Percentiles rank a stretch among this genome's conserved stretches.
phyloP scores from a whole-genome alignment of 768 basidiomycete genomes.

The Rossbeevera mucosa region DNA sequence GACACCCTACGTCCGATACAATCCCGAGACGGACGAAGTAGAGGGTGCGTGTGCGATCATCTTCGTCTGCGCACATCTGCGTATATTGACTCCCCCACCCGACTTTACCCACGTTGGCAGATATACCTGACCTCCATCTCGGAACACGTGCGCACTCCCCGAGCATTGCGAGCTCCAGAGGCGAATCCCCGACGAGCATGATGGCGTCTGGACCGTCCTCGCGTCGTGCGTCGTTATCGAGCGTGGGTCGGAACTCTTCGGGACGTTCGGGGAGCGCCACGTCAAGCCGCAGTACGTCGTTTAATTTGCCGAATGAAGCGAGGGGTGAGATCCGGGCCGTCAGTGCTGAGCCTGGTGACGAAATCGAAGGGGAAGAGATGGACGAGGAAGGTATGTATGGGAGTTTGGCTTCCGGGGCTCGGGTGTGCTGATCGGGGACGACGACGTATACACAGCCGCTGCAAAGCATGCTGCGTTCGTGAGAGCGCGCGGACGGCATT shows the following conservation, averaged over 20 bases:
- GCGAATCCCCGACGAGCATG: slow-evolving; percentile 55
- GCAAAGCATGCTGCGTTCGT: slow-evolving; percentile 81
- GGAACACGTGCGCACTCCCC: slow-evolving; percentile 32
- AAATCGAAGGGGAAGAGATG: slow-evolving; percentile 78
- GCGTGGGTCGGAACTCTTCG: slow-evolving; percentile 47
- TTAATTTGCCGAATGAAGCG: slow-evolving; percentile 71
- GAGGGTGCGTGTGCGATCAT: slow-evolving; percentile 55
- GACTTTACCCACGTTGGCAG: slow-evolving; percentile 35
- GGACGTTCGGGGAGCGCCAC: slow-evolving; percentile 61
- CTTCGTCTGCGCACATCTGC: not conserved
- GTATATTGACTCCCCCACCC: not conserved
- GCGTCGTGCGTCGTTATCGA: slow-evolving; percentile 70
- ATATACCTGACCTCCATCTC: slow-evolving; percentile 79
- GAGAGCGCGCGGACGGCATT: slow-evolving; percentile 76
- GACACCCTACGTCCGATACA: slow-evolving; percentile 92
- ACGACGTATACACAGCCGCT: slow-evolving; percentile 45
- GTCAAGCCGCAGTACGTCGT: slow-evolving; percentile 78
- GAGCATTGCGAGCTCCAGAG: slow-evolving; percentile 38
- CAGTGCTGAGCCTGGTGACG: slow-evolving; percentile 39
- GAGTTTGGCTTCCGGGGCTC: not conserved
- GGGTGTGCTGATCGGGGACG: not conserved
- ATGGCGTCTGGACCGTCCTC: slow-evolving; percentile 66
- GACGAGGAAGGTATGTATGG: slow-evolving; percentile 72
- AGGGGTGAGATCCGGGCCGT: slow-evolving; percentile 53
- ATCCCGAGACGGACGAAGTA: slow-evolving; percentile 77